Percentiles rank a stretch among this genome's conserved stretches.
Evolutionary conservation across 306 rosid species (phyloP).

Genomic region (Lathyrus tuberosus): DNA sequence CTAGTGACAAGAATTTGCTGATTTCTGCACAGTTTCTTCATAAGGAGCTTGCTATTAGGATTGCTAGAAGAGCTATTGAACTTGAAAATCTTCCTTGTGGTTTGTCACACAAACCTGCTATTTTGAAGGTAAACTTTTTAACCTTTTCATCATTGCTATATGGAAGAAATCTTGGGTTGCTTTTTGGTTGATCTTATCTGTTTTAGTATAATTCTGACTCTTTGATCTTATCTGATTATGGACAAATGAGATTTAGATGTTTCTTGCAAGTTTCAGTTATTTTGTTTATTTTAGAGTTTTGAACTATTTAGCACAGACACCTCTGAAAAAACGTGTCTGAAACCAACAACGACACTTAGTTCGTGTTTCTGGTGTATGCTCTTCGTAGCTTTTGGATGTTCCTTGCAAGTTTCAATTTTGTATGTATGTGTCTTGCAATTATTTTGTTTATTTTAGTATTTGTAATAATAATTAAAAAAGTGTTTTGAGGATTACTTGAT

Average conservation of each 20-base stretch:
- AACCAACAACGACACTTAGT: too few relatives aligned
- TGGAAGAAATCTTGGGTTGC: constrained; percentile 2
- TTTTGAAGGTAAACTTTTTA: constrained; percentile 53
- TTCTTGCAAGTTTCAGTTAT: background rate
- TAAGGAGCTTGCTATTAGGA: constrained; percentile 81
- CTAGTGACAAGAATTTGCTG: constrained; percentile 52
- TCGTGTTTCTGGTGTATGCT: too few relatives aligned
- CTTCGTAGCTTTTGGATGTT: background rate
- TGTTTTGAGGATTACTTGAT: constrained; percentile 11
- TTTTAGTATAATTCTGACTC: constrained; percentile 13
- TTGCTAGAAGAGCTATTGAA: constrained; percentile 80
- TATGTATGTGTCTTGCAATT: constrained; percentile 10
- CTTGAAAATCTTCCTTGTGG: constrained; percentile 82
- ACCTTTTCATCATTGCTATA: background rate
- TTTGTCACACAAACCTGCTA: constrained; percentile 73
- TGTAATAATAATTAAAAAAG: background rate
- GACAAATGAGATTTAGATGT: too few relatives aligned
- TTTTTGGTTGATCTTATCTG: background rate
- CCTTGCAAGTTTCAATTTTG: background rate
- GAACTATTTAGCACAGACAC: too few relatives aligned
- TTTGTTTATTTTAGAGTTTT: constrained; percentile 26
- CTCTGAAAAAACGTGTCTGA: too few relatives aligned
- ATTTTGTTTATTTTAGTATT: constrained; percentile 5
- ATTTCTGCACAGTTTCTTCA: constrained; percentile 87
- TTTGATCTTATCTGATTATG: constrained; percentile 30